Conservation (phyloP, 192 early-diverging fungal genomes). For the Lunasporangiospora selenospora region DNA sequence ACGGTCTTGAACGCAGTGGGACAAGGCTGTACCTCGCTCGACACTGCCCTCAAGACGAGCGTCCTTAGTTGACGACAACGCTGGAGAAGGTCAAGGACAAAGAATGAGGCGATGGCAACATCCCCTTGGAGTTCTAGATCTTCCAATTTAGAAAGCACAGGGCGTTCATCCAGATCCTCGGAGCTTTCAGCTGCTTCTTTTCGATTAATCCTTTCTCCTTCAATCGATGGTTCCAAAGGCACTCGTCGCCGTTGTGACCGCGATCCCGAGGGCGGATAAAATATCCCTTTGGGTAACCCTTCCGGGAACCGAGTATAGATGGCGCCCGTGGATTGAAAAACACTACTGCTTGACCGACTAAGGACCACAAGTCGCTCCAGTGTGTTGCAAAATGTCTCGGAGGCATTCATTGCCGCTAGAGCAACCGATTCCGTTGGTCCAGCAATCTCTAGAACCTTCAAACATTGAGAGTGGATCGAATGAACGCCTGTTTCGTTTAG, state of each 20-base stretch:
- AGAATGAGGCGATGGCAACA: neutral
- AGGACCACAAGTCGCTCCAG: neutral
- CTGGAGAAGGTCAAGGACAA: neutral
- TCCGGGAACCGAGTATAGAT: neutral
- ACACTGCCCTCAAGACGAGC: conserved; percentile 5
- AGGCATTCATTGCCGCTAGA: conserved; percentile 2
- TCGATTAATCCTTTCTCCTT: too few relatives aligned
- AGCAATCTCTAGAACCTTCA: conserved; percentile 7
- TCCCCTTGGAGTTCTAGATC: conserved; percentile 17
- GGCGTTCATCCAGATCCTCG: too few relatives aligned
- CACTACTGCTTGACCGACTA: conserved; percentile 1
- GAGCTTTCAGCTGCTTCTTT: neutral
- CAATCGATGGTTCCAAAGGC: too few relatives aligned
- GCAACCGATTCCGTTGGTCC: conserved; percentile 8
- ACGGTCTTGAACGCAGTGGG: neutral
- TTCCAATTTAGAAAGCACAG: neutral
- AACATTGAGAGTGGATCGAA: too few relatives aligned
- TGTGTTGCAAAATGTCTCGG: neutral
- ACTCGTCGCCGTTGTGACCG: too few relatives aligned
- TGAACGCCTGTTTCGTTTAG: too few relatives aligned
- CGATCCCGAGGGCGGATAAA: too few relatives aligned
- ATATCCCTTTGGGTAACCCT: too few relatives aligned
- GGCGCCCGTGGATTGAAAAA: too few relatives aligned
- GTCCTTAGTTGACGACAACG: neutral
- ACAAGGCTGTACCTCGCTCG: neutral